Conservation (phyloP, 495 filamentous ascomycete species). For the Friedmanniomyces endolithicus region DNA sequence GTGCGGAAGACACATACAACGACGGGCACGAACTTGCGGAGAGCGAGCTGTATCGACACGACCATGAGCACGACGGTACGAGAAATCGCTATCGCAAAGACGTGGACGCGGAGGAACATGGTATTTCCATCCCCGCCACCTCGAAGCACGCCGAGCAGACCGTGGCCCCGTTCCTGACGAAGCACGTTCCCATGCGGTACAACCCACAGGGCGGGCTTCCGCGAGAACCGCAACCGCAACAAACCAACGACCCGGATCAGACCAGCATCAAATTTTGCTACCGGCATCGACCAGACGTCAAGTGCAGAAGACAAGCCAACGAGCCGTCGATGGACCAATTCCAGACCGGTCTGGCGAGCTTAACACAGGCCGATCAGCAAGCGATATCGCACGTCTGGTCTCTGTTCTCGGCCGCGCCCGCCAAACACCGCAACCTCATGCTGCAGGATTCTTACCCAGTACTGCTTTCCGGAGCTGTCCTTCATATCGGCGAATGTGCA, state of each 20-base stretch:
- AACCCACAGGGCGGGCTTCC: conserved; percentile 45
- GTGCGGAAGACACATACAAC: not conserved
- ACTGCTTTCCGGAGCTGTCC: conserved; percentile 94
- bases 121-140: conserved; percentile 17
- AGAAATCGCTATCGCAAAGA: conserved; percentile 16
- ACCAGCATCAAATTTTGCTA: conserved; percentile 91
- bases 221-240: conserved; percentile 21
- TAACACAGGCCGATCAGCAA: conserved; percentile 75
- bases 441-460: conserved; percentile 83
- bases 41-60: conserved; percentile 6
- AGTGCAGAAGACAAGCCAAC: conserved; percentile 82
- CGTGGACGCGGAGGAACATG: conserved; percentile 10
- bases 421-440: conserved; percentile 89
- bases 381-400: conserved; percentile 95
- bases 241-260: conserved; percentile 28
- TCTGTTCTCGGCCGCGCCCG: conserved; percentile 85
- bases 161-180: conserved; percentile 70
- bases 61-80: conserved; percentile 14
- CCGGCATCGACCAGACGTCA: conserved; percentile 83
- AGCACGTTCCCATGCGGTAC: conserved; percentile 76
- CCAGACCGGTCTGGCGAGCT: conserved; percentile 70
- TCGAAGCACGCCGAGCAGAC: conserved; percentile 39
- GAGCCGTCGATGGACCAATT: conserved; percentile 92
- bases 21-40: not conserved
- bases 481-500: conserved; percentile 74